These are phyloP conservation scores for Fusarium phyllophilum DNA, from an alignment of 2,329 filamentous ascomycete species.

Conservation along the genomic window DNA sequence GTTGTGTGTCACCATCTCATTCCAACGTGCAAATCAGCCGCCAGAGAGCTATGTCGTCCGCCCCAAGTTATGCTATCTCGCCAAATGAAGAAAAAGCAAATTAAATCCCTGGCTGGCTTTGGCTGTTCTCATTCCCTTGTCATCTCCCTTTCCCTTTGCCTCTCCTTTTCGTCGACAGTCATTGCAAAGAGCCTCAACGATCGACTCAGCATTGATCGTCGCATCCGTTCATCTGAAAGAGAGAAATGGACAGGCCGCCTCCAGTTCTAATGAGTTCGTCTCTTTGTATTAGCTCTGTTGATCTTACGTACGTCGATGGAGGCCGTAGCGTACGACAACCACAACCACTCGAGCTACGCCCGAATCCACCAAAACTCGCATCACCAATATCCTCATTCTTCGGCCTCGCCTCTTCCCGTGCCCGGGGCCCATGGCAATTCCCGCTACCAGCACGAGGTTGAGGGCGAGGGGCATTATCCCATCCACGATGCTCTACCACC, in stretches of 20 bases:
- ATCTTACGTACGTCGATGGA: slow-evolving; percentile 35
- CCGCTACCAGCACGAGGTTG: slow-evolving; percentile 1
- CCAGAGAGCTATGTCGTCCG: slow-evolving; percentile 7
- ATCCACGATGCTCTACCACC: slow-evolving; percentile 26
- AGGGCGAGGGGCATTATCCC: slow-evolving; percentile 20
- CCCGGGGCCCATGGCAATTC: slow-evolving; percentile 28
- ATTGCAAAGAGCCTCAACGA: slow-evolving; percentile 29
- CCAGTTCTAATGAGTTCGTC: slow-evolving; percentile 31
- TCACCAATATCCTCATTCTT: slow-evolving; percentile 12
- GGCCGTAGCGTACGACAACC: slow-evolving; percentile 29
- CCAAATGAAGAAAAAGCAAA: slow-evolving; percentile 22
- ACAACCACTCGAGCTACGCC: slow-evolving; percentile 23
- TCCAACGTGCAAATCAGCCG: slow-evolving; percentile 19
- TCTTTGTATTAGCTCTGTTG: slow-evolving; percentile 25
- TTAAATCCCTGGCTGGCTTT: slow-evolving; percentile 19
- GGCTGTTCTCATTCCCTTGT: slow-evolving; percentile 13
- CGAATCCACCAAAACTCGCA: slow-evolving; percentile 14
- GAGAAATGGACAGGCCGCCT: slow-evolving; percentile 35
- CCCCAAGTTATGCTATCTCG: slow-evolving; percentile 3
- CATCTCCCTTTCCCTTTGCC: slow-evolving; percentile 26
- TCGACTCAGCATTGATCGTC: slow-evolving; percentile 23
- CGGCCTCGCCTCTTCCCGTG: slow-evolving; percentile 24
- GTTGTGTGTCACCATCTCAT: slow-evolving; percentile 2
- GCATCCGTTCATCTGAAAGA: slow-evolving; percentile 23
- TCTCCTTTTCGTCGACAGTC: slow-evolving; percentile 1